Percentiles rank a stretch among this genome's conserved stretches.
Conservation (phyloP, 164 flowering plant species). For the Dillenia turbinata region DNA sequence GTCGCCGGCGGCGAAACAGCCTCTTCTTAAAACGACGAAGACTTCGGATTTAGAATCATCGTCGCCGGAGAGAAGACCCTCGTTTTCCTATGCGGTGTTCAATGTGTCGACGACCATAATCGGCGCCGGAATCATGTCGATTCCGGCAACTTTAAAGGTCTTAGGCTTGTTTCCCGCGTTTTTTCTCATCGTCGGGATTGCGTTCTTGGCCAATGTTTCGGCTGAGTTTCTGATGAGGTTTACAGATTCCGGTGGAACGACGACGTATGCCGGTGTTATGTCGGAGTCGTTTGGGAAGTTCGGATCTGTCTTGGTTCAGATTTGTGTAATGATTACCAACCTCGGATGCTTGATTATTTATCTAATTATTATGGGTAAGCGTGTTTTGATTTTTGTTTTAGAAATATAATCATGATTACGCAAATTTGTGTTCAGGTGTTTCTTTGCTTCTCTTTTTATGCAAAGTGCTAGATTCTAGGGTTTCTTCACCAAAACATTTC, state of each 20-base stretch:
- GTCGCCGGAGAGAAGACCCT: conserved; percentile 13
- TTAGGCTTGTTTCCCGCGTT: conserved; percentile 76
- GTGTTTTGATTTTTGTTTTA: no score
- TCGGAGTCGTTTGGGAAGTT: conserved; percentile 66
- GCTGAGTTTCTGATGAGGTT: conserved; percentile 66
- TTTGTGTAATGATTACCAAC: conserved; percentile 58
- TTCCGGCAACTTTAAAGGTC: conserved; percentile 87
- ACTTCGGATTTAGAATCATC: no score
- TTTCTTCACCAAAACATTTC: no score
- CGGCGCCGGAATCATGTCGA: conserved; percentile 98
- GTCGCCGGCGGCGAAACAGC: no score
- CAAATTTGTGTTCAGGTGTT: no score
- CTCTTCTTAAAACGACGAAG: no score
- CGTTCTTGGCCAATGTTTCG: conserved; percentile 57
- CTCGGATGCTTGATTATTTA: conserved; percentile 69
- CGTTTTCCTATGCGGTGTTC: conserved; percentile 77
- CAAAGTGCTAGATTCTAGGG: no score
- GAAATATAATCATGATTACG: no score
- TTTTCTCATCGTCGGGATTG: conserved; percentile 46
- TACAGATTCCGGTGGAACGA: conserved; percentile 51
- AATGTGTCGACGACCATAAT: conserved; percentile 88
- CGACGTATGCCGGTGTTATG: conserved; percentile 78
- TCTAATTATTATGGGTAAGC: conserved; percentile 77
- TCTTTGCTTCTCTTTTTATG: no score
- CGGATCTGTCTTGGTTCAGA: conserved; percentile 66